phyloP scores from a whole-genome alignment of 2,329 filamentous ascomycete species.

The Plectosphaerella plurivora region DNA sequence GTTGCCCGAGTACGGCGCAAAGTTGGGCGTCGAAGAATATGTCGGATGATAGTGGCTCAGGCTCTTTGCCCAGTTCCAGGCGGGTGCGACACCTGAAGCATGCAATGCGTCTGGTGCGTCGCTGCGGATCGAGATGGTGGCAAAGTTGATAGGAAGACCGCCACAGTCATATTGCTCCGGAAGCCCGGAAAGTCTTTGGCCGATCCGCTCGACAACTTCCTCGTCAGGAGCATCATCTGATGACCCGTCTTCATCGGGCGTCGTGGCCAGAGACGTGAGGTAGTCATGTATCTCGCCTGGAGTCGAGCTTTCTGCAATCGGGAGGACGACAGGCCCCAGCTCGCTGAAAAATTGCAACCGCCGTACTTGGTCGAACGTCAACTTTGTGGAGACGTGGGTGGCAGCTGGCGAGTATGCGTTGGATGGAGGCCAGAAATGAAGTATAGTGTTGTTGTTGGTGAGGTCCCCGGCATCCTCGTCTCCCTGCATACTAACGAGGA shows the following conservation, averaged over 20 bases:
- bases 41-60: neutral
- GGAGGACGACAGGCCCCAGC: neutral
- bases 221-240: neutral
- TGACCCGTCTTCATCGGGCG: neutral
- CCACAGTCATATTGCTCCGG: neutral
- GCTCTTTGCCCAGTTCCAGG: neutral
- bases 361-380: neutral
- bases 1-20: neutral
- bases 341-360: neutral
- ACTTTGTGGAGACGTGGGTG: neutral
- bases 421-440: neutral
- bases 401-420: neutral
- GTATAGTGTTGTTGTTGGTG: neutral
- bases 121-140: neutral
- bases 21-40: neutral
- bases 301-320: neutral
- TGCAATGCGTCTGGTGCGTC: neutral
- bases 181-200: neutral
- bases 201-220: neutral
- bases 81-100: neutral
- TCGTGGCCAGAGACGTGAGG: neutral
- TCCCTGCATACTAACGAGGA: neutral
- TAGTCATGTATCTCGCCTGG: neutral
- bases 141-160: neutral
- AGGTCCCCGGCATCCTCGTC: neutral